These are phyloP conservation scores for Cenococcum geophilum DNA, from an alignment of 495 filamentous ascomycete species.

Conservation along the genomic window DNA sequence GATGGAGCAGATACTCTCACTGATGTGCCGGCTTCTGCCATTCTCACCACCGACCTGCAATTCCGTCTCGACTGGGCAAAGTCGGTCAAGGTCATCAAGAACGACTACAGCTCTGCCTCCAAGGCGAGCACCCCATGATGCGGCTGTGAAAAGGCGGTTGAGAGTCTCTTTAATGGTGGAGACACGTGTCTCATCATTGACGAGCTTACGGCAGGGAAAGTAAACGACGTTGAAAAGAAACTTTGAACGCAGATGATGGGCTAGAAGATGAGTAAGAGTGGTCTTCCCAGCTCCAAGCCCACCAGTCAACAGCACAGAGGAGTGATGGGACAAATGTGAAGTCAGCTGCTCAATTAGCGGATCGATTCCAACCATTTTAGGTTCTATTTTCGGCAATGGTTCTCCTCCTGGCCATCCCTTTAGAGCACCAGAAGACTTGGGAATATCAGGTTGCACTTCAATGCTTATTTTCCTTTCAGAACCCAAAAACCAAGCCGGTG, in stretches of 20 bases:
- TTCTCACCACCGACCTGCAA: constrained; percentile 88
- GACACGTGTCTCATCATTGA: constrained; percentile 81
- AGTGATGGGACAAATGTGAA: constrained; percentile 70
- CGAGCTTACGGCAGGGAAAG: constrained; percentile 73
- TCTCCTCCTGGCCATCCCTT: constrained; percentile 43
- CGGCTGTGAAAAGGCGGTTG: constrained; percentile 73
- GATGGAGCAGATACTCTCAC: constrained; percentile 77
- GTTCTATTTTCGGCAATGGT: constrained; percentile 45
- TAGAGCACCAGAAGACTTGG: constrained; percentile 23
- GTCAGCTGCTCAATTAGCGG: constrained; percentile 61
- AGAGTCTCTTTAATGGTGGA: constrained; percentile 86
- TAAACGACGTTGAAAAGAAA: constrained; percentile 71
- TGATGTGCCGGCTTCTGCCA: constrained; percentile 81
- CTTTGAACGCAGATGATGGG: constrained; percentile 57
- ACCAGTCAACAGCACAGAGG: constrained; percentile 82
- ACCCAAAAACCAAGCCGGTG: constrained; percentile 67
- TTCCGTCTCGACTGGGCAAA: constrained; percentile 90
- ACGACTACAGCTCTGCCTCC: constrained; percentile 78
- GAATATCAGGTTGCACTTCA: constrained; percentile 62
- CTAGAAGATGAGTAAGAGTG: constrained; percentile 59
- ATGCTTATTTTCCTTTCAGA: constrained; percentile 65
- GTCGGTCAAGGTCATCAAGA: constrained; percentile 84
- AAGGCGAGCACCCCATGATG: constrained; percentile 80
- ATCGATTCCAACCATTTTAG: constrained; percentile 82
- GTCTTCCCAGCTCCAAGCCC: constrained; percentile 88